Base-by-base conservation (phyloP, 1,139 yeast genomes). In the Blastobotrys niveus region DNA sequence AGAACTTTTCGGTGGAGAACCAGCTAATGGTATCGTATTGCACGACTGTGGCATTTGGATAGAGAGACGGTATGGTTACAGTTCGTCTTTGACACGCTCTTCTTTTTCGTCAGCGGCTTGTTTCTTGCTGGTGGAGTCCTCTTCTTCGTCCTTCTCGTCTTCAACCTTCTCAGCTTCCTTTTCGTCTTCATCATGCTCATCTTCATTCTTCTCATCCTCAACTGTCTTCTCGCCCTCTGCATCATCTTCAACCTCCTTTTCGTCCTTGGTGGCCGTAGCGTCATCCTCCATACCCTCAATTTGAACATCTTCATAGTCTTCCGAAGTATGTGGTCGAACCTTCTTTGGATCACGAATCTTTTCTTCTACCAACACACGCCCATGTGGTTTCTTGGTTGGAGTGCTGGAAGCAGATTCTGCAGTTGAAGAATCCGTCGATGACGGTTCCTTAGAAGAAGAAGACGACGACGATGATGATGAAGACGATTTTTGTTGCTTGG, bases 21-120 rank as follows among this genome's bases (percentile, higher is more conserved):
- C 61, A 60, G 36, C 51, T 67, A 33, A 58, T 62, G 40, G 58
- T 67, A 6, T 59, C 62, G 25, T 67, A 67, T 47, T 67, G 71
- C 48, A 56, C 50, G 24, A 64, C 67, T 1, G 67, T 65, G 14
- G 71, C 71, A 5, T 67, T 67, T 49, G 71, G 71, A 5, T 66
- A 52, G 48, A 19, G 2, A 20, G n/a, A 20, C 3, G n/a, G n/a
- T n/a, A 2, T 21, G 19, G n/a, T 18, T 31, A 38, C 27, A 38
- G 20, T 15, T 38, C 36, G 5, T 36, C 39, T 17, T 36, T 25
- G 17, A 15, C 31, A 2, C 6, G 14, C 31, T 18, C 32, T 6
- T 14, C 15, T 20, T n/a, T n/a, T n/a, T n/a, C n/a, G n/a, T n/a
- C n/a, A n/a, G n/a, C n/a, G n/a, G n/a, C n/a, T n/a, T n/a, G n/a